These are phyloP conservation scores for Puccinia sorghi DNA, from an alignment of 1,284 basidiomycete genomes.

Conservation along the genomic window DNA sequence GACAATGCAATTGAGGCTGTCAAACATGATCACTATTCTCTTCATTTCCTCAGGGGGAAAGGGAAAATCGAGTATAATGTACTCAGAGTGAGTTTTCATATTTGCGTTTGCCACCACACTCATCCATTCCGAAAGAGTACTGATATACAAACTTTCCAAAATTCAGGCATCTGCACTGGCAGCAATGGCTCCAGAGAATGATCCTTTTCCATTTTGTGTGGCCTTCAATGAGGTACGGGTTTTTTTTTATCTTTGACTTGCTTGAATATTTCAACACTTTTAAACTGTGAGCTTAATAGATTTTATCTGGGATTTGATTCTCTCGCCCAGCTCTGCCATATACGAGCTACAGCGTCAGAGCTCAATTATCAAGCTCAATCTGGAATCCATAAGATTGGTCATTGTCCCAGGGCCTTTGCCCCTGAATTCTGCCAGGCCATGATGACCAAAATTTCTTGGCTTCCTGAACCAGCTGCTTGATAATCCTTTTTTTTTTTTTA, in stretches of 20 bases:
- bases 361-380: background rate
- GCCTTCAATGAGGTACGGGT: constrained; percentile 34
- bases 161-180: constrained; percentile 34
- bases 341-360: constrained; percentile 10
- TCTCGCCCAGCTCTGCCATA: constrained; percentile 14
- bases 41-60: background rate
- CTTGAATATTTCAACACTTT: background rate
- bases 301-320: too few species aligned
- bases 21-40: constrained; percentile 8
- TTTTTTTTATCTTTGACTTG: background rate
- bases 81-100: constrained; percentile 7
- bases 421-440: constrained; percentile 13
- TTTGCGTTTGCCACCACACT: background rate
- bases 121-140: background rate
- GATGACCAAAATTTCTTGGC: background rate
- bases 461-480: background rate
- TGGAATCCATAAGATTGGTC: background rate
- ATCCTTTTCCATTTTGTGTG: constrained; percentile 28
- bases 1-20: constrained; percentile 23
- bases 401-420: background rate
- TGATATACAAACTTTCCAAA: too few species aligned
- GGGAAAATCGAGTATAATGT: constrained; percentile 7
- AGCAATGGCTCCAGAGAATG: background rate
- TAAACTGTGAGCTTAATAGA: background rate
- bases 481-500: background rate